These are phyloP conservation scores for Fraxinus cuspidata DNA, from an alignment of 257 asterid species.

Conservation along the genomic window DNA sequence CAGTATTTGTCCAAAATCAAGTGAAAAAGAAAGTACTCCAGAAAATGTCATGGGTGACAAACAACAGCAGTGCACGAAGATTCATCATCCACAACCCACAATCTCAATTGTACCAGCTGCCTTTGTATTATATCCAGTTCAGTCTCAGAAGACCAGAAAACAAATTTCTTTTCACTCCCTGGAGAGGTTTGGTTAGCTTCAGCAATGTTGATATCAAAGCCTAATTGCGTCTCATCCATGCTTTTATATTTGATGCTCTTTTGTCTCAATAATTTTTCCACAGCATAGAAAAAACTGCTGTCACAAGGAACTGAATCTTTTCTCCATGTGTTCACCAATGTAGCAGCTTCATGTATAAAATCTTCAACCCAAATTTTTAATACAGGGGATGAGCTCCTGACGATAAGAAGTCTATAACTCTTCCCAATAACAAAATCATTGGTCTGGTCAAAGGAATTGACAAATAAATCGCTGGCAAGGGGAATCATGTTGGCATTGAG, in stretches of 20 bases:
- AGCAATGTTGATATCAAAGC: conserved; percentile 36
- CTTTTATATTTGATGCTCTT: conserved; percentile 34
- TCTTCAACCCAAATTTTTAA: conserved; percentile 50
- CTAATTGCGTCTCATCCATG: conserved; percentile 56
- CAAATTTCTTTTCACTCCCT: conserved; percentile 39
- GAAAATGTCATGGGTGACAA: conserved; percentile 56
- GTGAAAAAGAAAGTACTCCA: not conserved
- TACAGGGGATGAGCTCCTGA: conserved; percentile 58
- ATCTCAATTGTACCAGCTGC: conserved; percentile 48
- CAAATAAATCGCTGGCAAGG: conserved; percentile 39
- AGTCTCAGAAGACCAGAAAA: conserved; percentile 59
- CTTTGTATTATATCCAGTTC: conserved; percentile 44
- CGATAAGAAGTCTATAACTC: conserved; percentile 43
- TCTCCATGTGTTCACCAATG: conserved; percentile 32
- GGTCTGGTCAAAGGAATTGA: conserved; percentile 44
- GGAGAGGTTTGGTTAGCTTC: conserved; percentile 39
- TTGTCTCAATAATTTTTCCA: conserved; percentile 57
- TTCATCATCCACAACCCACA: conserved; percentile 76
- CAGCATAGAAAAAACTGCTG: conserved; percentile 35
- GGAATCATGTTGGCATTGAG: conserved; percentile 69
- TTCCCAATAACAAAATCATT: conserved; percentile 53
- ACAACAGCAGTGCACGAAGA: conserved; percentile 70
- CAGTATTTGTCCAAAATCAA: conserved; percentile 6
- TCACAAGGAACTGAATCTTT: conserved; percentile 42
- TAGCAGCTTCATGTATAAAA: conserved; percentile 42